phyloP scores from a whole-genome alignment of 805 yeast species.

The Lachancea lanzarotensis region DNA sequence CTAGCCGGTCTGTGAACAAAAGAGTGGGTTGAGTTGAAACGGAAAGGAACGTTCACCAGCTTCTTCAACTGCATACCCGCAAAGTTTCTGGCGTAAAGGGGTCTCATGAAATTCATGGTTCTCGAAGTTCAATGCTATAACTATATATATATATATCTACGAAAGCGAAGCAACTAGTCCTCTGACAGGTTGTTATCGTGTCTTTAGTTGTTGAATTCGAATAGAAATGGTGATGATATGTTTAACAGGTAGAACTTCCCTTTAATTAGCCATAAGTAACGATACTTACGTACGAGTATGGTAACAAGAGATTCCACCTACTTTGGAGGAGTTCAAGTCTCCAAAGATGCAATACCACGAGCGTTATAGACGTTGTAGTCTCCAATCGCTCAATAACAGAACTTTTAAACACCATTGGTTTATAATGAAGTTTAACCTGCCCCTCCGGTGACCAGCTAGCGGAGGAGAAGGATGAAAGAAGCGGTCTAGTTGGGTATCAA shows the following conservation, averaged over 20 bases:
- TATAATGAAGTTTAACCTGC: background rate
- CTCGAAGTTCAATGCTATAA: background rate
- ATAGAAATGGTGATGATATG: too few relatives aligned
- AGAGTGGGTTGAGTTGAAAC: background rate
- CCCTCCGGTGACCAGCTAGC: background rate
- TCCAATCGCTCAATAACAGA: background rate
- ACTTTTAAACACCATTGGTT: background rate
- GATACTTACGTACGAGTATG: background rate
- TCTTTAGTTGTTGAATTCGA: too few relatives aligned
- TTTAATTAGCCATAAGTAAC: background rate
- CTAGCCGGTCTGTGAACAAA: background rate
- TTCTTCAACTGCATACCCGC: background rate
- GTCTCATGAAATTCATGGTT: background rate
- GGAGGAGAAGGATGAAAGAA: background rate
- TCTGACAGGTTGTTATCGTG: too few relatives aligned
- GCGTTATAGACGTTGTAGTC: background rate
- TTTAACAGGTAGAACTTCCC: background rate
- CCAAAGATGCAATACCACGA: background rate
- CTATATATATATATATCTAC: background rate
- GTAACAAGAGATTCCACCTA: background rate
- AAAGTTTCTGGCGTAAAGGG: background rate
- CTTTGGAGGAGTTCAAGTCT: background rate
- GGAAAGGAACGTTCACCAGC: background rate
- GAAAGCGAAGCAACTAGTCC: background rate
- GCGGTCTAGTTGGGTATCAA: background rate